phyloP scores from a whole-genome alignment of 164 flowering plant species.

The Malania oleifera region DNA sequence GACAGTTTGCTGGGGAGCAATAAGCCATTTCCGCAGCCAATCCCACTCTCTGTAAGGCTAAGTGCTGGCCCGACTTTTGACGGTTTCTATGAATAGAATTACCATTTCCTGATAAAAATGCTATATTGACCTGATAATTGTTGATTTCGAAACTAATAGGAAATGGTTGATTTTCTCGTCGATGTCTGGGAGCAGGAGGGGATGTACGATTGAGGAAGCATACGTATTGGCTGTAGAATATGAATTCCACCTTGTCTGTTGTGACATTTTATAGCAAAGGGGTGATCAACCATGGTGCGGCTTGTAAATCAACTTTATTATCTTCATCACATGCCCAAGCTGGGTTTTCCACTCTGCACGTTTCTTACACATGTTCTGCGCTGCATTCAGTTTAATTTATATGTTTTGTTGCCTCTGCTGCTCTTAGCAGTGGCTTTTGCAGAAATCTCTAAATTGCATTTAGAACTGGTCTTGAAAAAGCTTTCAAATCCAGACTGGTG shows the following conservation, averaged over 20 bases:
- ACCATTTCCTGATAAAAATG: too few relatives aligned
- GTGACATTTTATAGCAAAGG: slow-evolving; percentile 4
- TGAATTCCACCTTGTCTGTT: neutral
- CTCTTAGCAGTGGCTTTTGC: slow-evolving; percentile 6
- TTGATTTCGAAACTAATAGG: slow-evolving; percentile 28
- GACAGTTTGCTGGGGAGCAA: slow-evolving; percentile 55
- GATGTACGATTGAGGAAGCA: slow-evolving; percentile 35
- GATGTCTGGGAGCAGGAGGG: slow-evolving; percentile 68
- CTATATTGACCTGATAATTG: neutral
- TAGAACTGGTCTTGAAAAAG: too few relatives aligned
- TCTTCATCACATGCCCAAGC: slow-evolving; percentile 3
- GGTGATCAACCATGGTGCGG: neutral
- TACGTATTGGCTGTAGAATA: slow-evolving; percentile 1
- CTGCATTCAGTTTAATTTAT: slow-evolving; percentile 4
- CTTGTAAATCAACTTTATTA: slow-evolving; percentile 15
- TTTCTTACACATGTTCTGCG: slow-evolving; percentile 11
- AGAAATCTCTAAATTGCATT: neutral
- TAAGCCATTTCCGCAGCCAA: slow-evolving; percentile 48
- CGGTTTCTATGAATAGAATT: too few relatives aligned
- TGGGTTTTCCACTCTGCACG: neutral
- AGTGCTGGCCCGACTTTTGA: neutral
- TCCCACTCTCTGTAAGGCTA: slow-evolving; percentile 51
- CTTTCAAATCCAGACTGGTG: too few relatives aligned
- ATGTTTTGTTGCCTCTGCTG: neutral
- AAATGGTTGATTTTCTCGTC: slow-evolving; percentile 66